phyloP scores from a whole-genome alignment of 371 early-diverging fungal species.

The Rhizopus delemar region DNA sequence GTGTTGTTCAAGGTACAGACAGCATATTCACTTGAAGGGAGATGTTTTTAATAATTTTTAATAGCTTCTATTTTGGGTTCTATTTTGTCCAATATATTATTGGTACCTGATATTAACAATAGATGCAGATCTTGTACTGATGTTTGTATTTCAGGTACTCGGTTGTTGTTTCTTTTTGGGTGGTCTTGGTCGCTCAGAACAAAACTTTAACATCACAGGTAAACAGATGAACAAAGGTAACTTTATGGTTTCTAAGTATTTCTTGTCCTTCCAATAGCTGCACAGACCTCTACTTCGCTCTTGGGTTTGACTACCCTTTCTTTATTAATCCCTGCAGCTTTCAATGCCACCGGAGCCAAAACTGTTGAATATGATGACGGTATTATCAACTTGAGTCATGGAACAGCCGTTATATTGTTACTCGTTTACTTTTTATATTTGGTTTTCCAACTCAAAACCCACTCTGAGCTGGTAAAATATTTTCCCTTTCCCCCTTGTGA shows the following conservation, averaged over 20 bases:
- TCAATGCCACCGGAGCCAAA: slow-evolving; percentile 44
- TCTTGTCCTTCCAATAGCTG: slow-evolving; percentile 40
- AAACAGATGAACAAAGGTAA: background rate
- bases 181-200: slow-evolving; percentile 66
- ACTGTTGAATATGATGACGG: slow-evolving; percentile 39
- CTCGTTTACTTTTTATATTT: slow-evolving; percentile 74
- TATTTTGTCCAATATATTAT: slow-evolving; percentile 79
- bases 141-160: slow-evolving; percentile 34
- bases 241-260: too few species aligned
- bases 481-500: slow-evolving; percentile 2
- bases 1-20: slow-evolving; percentile 74
- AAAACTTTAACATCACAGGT: slow-evolving; percentile 75
- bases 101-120: slow-evolving; percentile 39
- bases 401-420: slow-evolving; percentile 74
- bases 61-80: slow-evolving; percentile 83
- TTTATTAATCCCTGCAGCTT: slow-evolving; percentile 81
- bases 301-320: slow-evolving; percentile 75
- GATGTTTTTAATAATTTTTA: background rate
- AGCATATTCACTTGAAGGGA: background rate
- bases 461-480: slow-evolving; percentile 56
- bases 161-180: slow-evolving; percentile 84
- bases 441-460: slow-evolving; percentile 78
- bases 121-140: background rate
- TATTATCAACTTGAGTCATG: slow-evolving; percentile 64
- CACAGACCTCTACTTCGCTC: slow-evolving; percentile 77